Evolutionary conservation across 768 basidiomycete genomes (phyloP), one percentile per base, ranked within the genome.

Genomic region (Amyloporia xantha): DNA sequence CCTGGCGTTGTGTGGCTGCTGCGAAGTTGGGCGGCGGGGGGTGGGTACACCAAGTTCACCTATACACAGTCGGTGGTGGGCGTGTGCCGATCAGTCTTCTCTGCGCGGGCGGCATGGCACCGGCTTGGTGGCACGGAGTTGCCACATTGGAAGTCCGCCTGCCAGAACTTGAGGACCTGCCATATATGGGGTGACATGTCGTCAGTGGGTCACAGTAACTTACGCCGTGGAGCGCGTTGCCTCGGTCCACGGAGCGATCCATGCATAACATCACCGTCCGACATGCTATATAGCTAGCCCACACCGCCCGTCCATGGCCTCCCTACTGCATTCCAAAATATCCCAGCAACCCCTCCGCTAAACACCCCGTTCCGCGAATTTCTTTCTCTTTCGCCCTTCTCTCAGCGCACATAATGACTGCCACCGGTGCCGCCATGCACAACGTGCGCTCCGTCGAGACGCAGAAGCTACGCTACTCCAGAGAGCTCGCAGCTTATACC

Each of bases 401-500:
- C 28, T 36, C 41, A 25, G 15, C 21, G 13, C 54, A 20, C 43
- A n/a, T 30, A 25, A 41, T 25, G 35, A 5, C 46, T 45, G 44
- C 42, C 47, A 60, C 56, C 51, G 54, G n/a, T n/a, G n/a, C 56
- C 7, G 35, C 51, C 11, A 5, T 45, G 13, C 48, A 35, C 23
- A 52, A 58, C 40, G 47, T 50, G 15, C 54, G 54, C 20, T 57
- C 61, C 21, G 20, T 63, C 48, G 65, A 66, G 39, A 44, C 52
- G 10, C 56, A 59, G 30, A 68, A 69, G 53, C 58, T 62, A 19
- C 66, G 60, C 30, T 71, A 71, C 48, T 57, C 69, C 19, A 59
- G 59, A 37, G 68, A 71, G 53, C 59, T 71, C 21, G 68, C 68
- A 4, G 66, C 62, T 3, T 67, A 71, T 47, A 71, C 70, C n/a